Conservation (phyloP, 2,329 filamentous ascomycete genomes). For the Fusarium oxysporum region DNA sequence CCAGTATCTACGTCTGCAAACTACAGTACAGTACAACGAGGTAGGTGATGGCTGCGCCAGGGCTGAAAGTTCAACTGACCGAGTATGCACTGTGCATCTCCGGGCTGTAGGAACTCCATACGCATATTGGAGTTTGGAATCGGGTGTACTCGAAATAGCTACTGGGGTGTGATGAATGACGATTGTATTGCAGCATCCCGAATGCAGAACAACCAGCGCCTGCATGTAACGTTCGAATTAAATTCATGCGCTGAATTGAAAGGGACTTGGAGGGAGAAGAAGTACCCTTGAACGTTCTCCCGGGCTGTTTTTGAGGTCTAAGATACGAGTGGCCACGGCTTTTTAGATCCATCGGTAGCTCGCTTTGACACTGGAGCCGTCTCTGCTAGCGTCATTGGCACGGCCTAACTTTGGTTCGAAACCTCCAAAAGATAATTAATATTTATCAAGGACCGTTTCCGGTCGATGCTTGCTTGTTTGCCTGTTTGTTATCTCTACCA, state of each 20-base stretch:
- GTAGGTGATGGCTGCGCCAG: slow-evolving; percentile 26
- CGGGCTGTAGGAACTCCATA: slow-evolving; percentile 16
- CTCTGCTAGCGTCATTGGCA: slow-evolving; percentile 20
- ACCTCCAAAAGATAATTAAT: slow-evolving; percentile 12
- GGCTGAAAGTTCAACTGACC: slow-evolving; percentile 18
- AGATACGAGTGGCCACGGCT: slow-evolving; percentile 34
- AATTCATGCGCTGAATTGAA: slow-evolving; percentile 4
- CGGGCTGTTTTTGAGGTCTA: slow-evolving; percentile 27
- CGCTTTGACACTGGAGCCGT: slow-evolving; percentile 27
- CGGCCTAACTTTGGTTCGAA: slow-evolving; percentile 19
- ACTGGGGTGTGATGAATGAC: slow-evolving; percentile 32
- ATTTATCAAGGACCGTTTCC: slow-evolving; percentile 32
- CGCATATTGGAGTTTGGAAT: slow-evolving; percentile 1
- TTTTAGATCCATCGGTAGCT: slow-evolving; percentile 27
- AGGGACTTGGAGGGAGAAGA: neutral
- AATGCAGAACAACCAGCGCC: slow-evolving; percentile 29
- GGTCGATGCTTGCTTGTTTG: slow-evolving; percentile 4
- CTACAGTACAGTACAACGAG: neutral
- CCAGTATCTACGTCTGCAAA: neutral
- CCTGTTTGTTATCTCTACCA: slow-evolving; percentile 3
- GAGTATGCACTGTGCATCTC: slow-evolving; percentile 28
- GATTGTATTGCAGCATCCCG: slow-evolving; percentile 23
- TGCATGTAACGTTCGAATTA: slow-evolving; percentile 23
- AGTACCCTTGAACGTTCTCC: slow-evolving; percentile 24
- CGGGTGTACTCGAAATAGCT: slow-evolving; percentile 19